A percentile compares a stretch with the other conserved stretches of the same genome.
phyloP scores from a whole-genome alignment of 139 green algal species.

The Deuterostichococcus epilithicus region DNA sequence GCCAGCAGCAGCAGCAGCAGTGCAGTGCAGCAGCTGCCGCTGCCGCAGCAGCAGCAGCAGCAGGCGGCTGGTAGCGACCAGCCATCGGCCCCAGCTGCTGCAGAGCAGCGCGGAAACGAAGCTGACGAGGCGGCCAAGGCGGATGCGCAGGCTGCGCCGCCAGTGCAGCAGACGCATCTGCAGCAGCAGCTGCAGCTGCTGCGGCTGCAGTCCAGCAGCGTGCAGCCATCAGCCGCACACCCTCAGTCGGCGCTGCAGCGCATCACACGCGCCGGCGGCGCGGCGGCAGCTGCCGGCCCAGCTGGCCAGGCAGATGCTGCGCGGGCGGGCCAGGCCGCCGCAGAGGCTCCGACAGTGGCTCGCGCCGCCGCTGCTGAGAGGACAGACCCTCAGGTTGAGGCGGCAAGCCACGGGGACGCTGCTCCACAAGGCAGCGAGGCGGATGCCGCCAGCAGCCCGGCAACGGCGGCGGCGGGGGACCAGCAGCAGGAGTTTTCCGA shows the following conservation, averaged over 20 bases:
- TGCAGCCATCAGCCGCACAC: background rate
- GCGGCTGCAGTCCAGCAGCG: background rate
- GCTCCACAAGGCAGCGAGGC: too few relatives aligned
- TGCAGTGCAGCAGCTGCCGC: background rate
- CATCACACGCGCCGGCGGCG: background rate
- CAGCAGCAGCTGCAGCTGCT: conserved; percentile 9
- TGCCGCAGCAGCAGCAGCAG: background rate
- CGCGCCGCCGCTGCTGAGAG: too few relatives aligned
- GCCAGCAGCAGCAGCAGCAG: conserved; percentile 12
- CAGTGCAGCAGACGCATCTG: background rate
- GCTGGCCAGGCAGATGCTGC: background rate
- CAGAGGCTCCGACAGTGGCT: background rate
- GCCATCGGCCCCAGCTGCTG: background rate
- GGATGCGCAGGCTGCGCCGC: too few relatives aligned
- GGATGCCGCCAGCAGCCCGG: too few relatives aligned
- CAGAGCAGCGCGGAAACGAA: background rate
- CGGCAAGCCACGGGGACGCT: too few relatives aligned
- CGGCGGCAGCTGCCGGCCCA: too few relatives aligned
- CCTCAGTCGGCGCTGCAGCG: background rate
- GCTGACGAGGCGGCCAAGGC: too few relatives aligned
- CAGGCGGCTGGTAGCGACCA: background rate
- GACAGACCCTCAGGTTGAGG: too few relatives aligned
- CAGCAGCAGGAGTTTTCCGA: background rate
- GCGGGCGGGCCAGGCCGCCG: too few relatives aligned
- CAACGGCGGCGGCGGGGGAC: too few relatives aligned